Conservation (phyloP, 2,329 filamentous ascomycete genomes). For the Fusarium sacchari region DNA sequence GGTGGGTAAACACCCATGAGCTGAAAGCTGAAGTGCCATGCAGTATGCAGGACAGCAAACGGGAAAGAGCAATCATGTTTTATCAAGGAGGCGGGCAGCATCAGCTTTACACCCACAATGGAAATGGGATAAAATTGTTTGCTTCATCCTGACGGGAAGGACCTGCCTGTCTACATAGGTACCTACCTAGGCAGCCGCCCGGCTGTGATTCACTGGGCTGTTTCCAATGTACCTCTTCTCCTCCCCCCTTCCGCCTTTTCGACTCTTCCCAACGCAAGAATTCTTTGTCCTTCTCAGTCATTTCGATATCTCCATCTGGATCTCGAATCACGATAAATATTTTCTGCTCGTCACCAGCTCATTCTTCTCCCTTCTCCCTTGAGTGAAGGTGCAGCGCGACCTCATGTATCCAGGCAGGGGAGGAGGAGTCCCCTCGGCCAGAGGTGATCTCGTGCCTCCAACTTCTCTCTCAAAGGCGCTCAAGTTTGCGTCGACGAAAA, state of each 20-base stretch:
- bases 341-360: background rate
- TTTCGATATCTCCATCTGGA: background rate
- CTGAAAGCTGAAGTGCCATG: background rate
- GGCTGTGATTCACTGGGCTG: background rate
- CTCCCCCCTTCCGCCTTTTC: background rate
- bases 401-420: conserved; percentile 8
- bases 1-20: background rate
- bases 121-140: background rate
- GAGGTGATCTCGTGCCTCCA: background rate
- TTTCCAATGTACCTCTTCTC: background rate
- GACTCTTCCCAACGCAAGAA: background rate
- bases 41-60: conserved; percentile 13
- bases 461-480: background rate
- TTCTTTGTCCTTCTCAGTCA: background rate
- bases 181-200: background rate
- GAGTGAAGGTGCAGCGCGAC: background rate
- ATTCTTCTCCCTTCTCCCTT: background rate
- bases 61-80: background rate
- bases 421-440: background rate
- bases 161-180: background rate
- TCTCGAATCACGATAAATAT: background rate
- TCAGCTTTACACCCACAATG: background rate
- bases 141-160: background rate
- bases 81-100: background rate
- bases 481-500: conserved; percentile 9